These are phyloP conservation scores for Byssothecium circinans DNA, from an alignment of 2,329 filamentous ascomycete species.

Conservation along the genomic window DNA sequence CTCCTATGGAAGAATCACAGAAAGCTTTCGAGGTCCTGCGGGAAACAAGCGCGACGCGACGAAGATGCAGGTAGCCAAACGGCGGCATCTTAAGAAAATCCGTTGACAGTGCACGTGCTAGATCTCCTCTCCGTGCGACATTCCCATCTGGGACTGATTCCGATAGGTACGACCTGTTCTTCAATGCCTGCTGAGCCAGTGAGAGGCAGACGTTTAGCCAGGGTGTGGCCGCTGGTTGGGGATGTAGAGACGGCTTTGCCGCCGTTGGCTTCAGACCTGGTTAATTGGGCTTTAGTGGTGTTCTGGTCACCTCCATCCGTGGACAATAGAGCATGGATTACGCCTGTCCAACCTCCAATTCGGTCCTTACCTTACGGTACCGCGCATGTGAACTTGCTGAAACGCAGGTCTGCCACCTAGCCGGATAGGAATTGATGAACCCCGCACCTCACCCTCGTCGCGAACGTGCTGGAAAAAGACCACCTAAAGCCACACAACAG, in stretches of 20 bases:
- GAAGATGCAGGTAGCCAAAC: not conserved
- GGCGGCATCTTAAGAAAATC: not conserved
- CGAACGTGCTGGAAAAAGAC: no score
- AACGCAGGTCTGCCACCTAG: no score
- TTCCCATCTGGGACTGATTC: not conserved
- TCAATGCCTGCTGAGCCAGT: not conserved
- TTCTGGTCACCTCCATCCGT: no score
- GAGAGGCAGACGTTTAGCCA: not conserved
- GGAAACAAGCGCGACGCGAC: not conserved
- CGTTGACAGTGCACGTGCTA: not conserved
- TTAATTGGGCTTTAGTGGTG: not conserved
- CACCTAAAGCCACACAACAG: no score
- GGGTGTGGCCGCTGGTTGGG: slow-evolving; percentile 1
- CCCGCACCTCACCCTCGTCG: no score
- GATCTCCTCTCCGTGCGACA: not conserved
- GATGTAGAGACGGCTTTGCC: not conserved
- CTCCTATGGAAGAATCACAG: not conserved
- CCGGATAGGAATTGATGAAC: no score
- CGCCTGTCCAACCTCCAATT: no score
- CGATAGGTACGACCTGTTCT: not conserved
- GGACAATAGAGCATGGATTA: no score
- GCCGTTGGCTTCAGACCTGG: not conserved
- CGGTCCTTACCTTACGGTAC: no score
- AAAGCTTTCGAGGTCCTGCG: not conserved
- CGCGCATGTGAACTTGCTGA: no score